Percentiles rank a stretch among this genome's conserved stretches.
These are phyloP conservation scores for Arachis hypogaea DNA, from an alignment of 306 rosid species.

Conservation along the genomic window DNA sequence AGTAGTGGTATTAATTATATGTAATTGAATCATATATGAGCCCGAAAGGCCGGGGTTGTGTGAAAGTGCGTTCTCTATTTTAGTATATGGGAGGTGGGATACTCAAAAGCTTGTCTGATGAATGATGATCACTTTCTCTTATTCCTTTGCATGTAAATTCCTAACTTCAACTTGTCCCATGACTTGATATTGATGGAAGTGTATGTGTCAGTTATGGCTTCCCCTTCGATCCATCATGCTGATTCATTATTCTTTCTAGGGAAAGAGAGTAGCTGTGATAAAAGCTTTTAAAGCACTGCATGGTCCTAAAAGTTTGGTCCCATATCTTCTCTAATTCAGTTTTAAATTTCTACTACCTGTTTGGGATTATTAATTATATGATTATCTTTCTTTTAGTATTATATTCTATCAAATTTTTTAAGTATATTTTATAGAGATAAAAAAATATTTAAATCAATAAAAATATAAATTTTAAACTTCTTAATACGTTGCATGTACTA, in stretches of 20 bases:
- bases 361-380: not conserved
- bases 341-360: constrained; percentile 8
- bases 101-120: not conserved
- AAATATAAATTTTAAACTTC: no score
- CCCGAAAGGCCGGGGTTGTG: not conserved
- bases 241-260: constrained; percentile 25
- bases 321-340: not conserved
- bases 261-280: not conserved
- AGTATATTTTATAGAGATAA: no score
- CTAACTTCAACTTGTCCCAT: constrained; percentile 13
- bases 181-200: not conserved
- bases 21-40: not conserved
- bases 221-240: not conserved
- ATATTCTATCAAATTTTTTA: no score
- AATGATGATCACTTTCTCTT: not conserved
- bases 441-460: no score
- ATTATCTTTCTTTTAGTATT: no score
- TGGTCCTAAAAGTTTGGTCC: constrained; percentile 33
- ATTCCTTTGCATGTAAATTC: not conserved
- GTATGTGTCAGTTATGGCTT: constrained; percentile 28
- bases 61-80: not conserved
- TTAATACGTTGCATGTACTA: no score
- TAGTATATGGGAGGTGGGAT: no score
- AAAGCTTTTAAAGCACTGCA: not conserved
- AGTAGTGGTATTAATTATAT: not conserved